Percentiles rank a stretch among this genome's conserved stretches.
phyloP scores from a whole-genome alignment of 768 basidiomycete species.

The Tricholoma flavovirens region DNA sequence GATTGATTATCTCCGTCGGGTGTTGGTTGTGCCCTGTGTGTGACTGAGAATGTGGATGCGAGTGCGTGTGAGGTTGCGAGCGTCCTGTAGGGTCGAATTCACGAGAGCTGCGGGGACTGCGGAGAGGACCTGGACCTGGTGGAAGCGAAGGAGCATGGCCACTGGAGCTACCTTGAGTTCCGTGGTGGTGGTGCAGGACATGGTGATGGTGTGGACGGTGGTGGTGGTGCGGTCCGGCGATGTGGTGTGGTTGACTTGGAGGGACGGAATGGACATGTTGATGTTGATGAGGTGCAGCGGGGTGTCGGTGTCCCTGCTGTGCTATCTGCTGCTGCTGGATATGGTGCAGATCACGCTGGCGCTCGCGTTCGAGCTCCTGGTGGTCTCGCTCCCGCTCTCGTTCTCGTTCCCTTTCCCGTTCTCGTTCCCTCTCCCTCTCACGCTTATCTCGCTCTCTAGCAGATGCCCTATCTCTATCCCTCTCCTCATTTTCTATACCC shows the following conservation, averaged over 20 bases:
- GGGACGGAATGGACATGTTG: slow-evolving; percentile 28
- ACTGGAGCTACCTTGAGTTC: slow-evolving; percentile 8
- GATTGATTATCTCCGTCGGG: slow-evolving; percentile 48
- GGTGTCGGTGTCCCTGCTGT: slow-evolving; percentile 29
- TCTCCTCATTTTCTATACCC: slow-evolving; percentile 15
- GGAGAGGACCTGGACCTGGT: slow-evolving; percentile 13
- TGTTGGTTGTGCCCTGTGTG: slow-evolving; percentile 33
- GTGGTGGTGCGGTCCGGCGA: slow-evolving; percentile 39
- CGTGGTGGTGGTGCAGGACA: slow-evolving; percentile 36
- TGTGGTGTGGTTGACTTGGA: slow-evolving; percentile 22
- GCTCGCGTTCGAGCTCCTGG: slow-evolving; percentile 15
- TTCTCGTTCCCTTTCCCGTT: slow-evolving; percentile 19
- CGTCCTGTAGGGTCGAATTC: slow-evolving; percentile 30
- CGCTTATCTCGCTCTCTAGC: slow-evolving; percentile 1
- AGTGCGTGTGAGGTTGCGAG: slow-evolving; percentile 12
- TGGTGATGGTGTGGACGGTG: slow-evolving; percentile 47
- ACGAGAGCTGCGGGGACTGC: slow-evolving; percentile 16
- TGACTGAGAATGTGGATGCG: slow-evolving; percentile 16
- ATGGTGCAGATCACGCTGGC: slow-evolving; percentile 27
- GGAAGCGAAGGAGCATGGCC: slow-evolving; percentile 29
- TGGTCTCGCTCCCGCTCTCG: slow-evolving; percentile 24
- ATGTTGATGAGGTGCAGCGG: slow-evolving; percentile 18
- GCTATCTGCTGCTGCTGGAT: slow-evolving; percentile 29
- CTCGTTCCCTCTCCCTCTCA: slow-evolving; percentile 14
- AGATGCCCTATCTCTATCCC: slow-evolving; percentile 21